Evolutionary conservation across 768 basidiomycete species (phyloP), one percentile per base, ranked within the genome.

Genomic region (Pleurotus salmoneostramineus): DNA sequence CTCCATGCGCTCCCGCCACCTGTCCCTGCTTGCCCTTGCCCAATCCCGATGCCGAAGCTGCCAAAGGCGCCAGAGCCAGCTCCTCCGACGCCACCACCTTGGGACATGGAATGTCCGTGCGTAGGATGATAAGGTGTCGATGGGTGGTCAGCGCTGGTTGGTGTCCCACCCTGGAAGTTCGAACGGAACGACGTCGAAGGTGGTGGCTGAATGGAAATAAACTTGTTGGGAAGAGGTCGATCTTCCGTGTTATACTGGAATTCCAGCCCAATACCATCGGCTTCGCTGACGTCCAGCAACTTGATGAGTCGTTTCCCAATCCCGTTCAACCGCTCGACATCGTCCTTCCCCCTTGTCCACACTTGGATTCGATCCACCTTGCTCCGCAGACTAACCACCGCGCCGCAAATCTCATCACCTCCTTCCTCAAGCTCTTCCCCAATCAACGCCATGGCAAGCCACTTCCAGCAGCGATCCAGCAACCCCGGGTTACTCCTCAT

Each of bases 221-320:
- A 95, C 68, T 91, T 93, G 72, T 89, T 89, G 0, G 84, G 83
- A 4, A 82, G 79, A 1, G 93, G 92, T 32, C 89, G 81, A 63
- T 93, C 91, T 56, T 94, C 93, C n/a, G 85, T 90, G 67, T 95
- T 93, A 63, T 85, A 93, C 89, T 95, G 92, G 75, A 95, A 95
- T 70, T 96, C 93, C 12, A 95, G 80, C 6, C 91, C 90, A 61
- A 95, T 89, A 42, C 84, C 82, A 66, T 93, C 91, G 35, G 85
- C 83, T 68, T 95, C 91, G 5, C 88, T 89, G 21, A 96, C 75
- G 63, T 93, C 93, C 66, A 97, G 77, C 17, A 91, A 68, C 70
- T 91, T 91, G 58, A 93, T 83, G 43, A 96, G 75, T 69, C 84
- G 86, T 76, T 84, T 89, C 32, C 92, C 95, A 59, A 96, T 89